A percentile compares a stretch with the other conserved stretches of the same genome.
Evolutionary conservation across 805 yeast genomes (phyloP).

Genomic region (Pichia ethanolica): DNA sequence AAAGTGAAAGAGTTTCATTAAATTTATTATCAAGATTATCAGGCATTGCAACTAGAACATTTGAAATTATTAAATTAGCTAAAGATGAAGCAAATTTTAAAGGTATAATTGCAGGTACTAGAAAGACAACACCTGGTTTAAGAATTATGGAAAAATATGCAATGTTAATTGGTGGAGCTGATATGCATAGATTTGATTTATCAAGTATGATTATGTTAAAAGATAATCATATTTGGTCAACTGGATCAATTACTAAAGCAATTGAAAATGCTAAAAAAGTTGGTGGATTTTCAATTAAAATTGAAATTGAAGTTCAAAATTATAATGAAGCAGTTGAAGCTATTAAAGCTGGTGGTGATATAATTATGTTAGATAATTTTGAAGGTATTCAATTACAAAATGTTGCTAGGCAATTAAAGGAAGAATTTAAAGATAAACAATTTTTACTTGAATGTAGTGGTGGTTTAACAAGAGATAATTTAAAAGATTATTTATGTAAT

Average conservation of each 20-base stretch:
- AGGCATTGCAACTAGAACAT: slow-evolving; percentile 79
- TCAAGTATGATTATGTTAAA: slow-evolving; percentile 94
- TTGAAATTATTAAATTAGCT: slow-evolving; percentile 51
- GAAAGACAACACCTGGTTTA: slow-evolving; percentile 96
- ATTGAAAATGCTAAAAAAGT: slow-evolving; percentile 68
- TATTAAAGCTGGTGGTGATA: slow-evolving; percentile 90
- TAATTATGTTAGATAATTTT: slow-evolving; percentile 91
- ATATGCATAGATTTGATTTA: slow-evolving; percentile 84
- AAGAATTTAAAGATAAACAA: slow-evolving; percentile 41
- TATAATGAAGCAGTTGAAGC: slow-evolving; percentile 89
- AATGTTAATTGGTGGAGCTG: slow-evolving; percentile 93
- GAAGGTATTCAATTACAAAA: slow-evolving; percentile 51
- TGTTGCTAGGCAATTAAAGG: slow-evolving; percentile 60
- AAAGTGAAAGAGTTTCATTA: slow-evolving; percentile 82
- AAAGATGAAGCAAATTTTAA: slow-evolving; percentile 51
- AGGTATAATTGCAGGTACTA: slow-evolving; percentile 90
- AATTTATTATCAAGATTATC: slow-evolving; percentile 76
- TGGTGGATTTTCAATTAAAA: slow-evolving; percentile 83
- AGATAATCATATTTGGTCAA: slow-evolving; percentile 89
- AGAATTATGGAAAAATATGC: slow-evolving; percentile 85
- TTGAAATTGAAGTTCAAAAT: slow-evolving; percentile 86
- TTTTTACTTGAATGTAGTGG: slow-evolving; percentile 89
- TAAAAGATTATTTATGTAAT: slow-evolving; percentile 57
- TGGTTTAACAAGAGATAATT: slow-evolving; percentile 68
- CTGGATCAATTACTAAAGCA: slow-evolving; percentile 86